Evolutionary conservation across 2,329 filamentous ascomycete species (phyloP).

Genomic region (Aureobasidium sp.): DNA sequence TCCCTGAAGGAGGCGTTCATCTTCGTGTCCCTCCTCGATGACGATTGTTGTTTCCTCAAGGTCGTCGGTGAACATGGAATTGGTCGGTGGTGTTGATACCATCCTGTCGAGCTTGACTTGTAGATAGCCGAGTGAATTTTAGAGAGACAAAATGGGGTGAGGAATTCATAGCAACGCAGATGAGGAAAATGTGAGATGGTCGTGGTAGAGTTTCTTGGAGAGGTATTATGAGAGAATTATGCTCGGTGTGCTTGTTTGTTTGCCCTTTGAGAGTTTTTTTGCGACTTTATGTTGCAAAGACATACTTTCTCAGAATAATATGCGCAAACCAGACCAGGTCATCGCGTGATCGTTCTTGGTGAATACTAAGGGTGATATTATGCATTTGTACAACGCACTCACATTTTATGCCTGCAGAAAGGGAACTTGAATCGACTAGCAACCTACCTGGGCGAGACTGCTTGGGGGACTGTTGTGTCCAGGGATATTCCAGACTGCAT

Average conservation of each 20-base stretch:
- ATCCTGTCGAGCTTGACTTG: not conserved
- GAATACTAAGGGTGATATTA: not conserved
- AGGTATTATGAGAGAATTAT: not conserved
- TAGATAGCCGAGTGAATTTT: too few relatives aligned
- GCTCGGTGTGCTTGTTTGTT: not conserved
- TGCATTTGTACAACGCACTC: not conserved
- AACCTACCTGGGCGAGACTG: not conserved
- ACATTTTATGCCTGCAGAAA: not conserved
- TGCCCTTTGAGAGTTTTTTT: too few relatives aligned
- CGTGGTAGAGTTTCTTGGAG: not conserved
- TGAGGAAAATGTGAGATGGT: not conserved
- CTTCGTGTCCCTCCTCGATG: not conserved
- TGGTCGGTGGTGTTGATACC: not conserved
- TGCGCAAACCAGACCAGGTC: not conserved
- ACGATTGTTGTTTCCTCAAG: not conserved
- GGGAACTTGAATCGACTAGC: not conserved
- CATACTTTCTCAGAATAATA: not conserved
- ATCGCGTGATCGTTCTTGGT: not conserved
- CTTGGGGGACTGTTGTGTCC: not conserved
- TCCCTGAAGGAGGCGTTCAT: not conserved
- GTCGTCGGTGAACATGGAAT: not conserved
- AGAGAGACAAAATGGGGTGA: too few relatives aligned
- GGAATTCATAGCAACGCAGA: not conserved
- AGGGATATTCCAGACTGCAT: not conserved
- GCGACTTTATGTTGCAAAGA: not conserved